Evolutionary conservation across 441 rosid species (phyloP), one percentile per base, ranked within the genome.

Genomic region (Corymbia citriodora): DNA sequence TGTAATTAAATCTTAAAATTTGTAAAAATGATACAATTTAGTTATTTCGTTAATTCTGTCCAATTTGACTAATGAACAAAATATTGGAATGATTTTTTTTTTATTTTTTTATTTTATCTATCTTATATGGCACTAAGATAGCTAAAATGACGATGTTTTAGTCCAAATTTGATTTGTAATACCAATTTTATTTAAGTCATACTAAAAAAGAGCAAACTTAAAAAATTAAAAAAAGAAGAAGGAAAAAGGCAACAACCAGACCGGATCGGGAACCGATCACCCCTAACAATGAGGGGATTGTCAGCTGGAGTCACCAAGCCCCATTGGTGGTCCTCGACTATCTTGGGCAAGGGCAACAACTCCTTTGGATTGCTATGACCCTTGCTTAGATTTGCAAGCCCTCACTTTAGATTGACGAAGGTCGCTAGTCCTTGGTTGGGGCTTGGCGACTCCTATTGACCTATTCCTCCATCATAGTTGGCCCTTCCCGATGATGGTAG

Each of bases 21-120:
- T 57, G 10, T 57, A 27, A 57, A 23, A 57, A 9, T 57, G 63
- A 8, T 57, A 21, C 25, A 57, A 57, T 6, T 19, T 23, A 23
- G 0, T 23, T 0, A 0, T 57, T 23, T 3, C 4, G 10, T 57
- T 57, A 57, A 57, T 12, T 57, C 1, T 57, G 25, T 23, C 0
- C 2, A 7, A 57, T 1, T 57, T 57, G 13, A 0, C 6, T 57
- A 29, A 57, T 0, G 3, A 57, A 10, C 23, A 21, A 23, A 57
- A 21, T 57, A 12, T 9, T 57, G 13, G 0, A 1, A 0, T 0
- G 29, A 23, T 4, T 57, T 2, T 57, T 57, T 9, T 57, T 23
- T 57, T 9, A 21, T 9, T 17, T 3, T 2, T 55, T 23, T 2
- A 57, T 9, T 6, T 57, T 29, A 57, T 23, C 0, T 57, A 57